A percentile compares a stretch with the other conserved stretches of the same genome.
These are phyloP conservation scores for Zea luxurians DNA, from an alignment of 176 grass and related monocot genomes.

Conservation along the genomic window DNA sequence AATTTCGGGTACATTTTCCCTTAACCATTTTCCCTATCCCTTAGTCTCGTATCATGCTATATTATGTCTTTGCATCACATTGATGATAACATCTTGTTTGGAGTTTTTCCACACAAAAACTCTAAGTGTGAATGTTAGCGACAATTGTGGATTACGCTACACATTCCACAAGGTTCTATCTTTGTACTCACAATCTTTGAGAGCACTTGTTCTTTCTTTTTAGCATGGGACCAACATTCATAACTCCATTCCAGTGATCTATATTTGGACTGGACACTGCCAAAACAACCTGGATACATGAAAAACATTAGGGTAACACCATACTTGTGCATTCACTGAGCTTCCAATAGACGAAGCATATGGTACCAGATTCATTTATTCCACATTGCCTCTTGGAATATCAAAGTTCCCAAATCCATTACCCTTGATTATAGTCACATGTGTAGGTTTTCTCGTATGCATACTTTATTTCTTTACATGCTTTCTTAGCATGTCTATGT, in stretches of 20 bases:
- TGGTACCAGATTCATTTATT: neutral
- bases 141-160: neutral
- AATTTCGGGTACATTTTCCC: no score
- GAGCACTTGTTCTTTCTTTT: neutral
- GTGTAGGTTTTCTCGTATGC: neutral
- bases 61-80: neutral
- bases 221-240: neutral
- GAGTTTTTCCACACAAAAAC: neutral
- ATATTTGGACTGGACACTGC: neutral
- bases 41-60: neutral
- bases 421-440: neutral
- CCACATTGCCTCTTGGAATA: neutral
- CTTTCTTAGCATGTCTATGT: neutral
- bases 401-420: neutral
- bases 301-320: neutral
- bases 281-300: neutral
- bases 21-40: neutral
- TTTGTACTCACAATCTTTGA: neutral
- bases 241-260: neutral
- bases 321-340: neutral
- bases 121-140: neutral
- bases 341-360: neutral
- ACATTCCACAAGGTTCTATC: rapidly evolving
- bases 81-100: neutral
- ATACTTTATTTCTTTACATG: neutral